Evolutionary conservation across 768 basidiomycete genomes (phyloP).

Genomic region (Leccinum aurantiacum): DNA sequence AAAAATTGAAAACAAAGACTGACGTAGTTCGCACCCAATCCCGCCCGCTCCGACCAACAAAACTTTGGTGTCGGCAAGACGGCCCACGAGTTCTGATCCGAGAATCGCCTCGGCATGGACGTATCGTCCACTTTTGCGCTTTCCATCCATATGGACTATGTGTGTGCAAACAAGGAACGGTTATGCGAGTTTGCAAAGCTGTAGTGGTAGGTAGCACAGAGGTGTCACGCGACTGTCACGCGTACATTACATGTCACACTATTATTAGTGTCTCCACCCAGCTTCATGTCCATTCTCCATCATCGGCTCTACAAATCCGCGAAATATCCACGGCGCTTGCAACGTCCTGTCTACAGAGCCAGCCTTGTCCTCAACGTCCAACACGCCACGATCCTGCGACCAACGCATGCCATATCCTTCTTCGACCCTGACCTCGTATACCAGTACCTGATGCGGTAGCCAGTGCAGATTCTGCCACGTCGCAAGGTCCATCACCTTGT

Average conservation of each 20-base stretch:
- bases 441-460: slow-evolving; percentile 60
- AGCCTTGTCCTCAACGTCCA: neutral
- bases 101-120: slow-evolving; percentile 76
- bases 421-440: slow-evolving; percentile 58
- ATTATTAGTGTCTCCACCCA: slow-evolving; percentile 55
- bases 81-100: slow-evolving; percentile 65
- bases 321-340: slow-evolving; percentile 49
- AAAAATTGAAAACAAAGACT: slow-evolving; percentile 26
- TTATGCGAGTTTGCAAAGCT: neutral
- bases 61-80: slow-evolving; percentile 64
- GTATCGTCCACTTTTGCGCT: slow-evolving; percentile 37
- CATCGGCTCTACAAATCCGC: slow-evolving; percentile 67
- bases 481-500: slow-evolving; percentile 49
- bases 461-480: slow-evolving; percentile 68
- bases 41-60: slow-evolving; percentile 95
- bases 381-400: slow-evolving; percentile 46
- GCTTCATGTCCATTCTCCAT: slow-evolving; percentile 66
- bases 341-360: neutral
- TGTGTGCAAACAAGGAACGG: neutral
- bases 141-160: slow-evolving; percentile 4
- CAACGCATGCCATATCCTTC: slow-evolving; percentile 71
- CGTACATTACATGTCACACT: slow-evolving; percentile 18
- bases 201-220: neutral
- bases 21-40: slow-evolving; percentile 94
- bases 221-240: slow-evolving; percentile 32